Conservation (phyloP, 345 rosid genomes). For the Toxicodendron radicans region DNA sequence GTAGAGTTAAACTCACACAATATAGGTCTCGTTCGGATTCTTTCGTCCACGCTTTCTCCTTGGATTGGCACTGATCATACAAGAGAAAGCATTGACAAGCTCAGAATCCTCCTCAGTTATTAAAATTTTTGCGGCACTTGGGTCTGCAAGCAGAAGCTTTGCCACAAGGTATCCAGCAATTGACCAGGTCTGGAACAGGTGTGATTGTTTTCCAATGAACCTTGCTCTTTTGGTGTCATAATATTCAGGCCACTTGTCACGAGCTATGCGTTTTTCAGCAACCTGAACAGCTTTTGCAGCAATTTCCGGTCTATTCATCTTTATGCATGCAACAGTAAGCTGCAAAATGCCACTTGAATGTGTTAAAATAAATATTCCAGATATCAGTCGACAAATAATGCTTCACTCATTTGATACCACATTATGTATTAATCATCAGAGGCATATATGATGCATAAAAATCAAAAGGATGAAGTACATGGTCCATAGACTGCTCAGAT, state of each 20-base stretch:
- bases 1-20: constrained; percentile 28
- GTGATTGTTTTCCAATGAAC: constrained; percentile 52
- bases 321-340: constrained; percentile 54
- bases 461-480: neutral
- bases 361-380: neutral
- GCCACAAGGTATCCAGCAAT: constrained; percentile 58
- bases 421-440: no score
- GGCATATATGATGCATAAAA: neutral
- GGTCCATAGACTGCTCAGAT: neutral
- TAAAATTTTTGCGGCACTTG: constrained; percentile 43
- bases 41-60: constrained; percentile 47
- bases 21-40: constrained; percentile 39
- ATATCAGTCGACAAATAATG: neutral
- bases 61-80: constrained; percentile 56
- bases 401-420: neutral
- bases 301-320: constrained; percentile 52
- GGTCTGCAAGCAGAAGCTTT: constrained; percentile 46
- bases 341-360: constrained; percentile 24
- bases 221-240: constrained; percentile 51
- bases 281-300: constrained; percentile 43
- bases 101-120: constrained; percentile 47
- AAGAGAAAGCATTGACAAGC: constrained; percentile 53
- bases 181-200: constrained; percentile 52
- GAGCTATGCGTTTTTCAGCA: constrained; percentile 41
- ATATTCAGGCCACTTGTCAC: constrained; percentile 60